Base-by-base conservation (phyloP, 768 basidiomycete genomes). In the Chiua virens region DNA sequence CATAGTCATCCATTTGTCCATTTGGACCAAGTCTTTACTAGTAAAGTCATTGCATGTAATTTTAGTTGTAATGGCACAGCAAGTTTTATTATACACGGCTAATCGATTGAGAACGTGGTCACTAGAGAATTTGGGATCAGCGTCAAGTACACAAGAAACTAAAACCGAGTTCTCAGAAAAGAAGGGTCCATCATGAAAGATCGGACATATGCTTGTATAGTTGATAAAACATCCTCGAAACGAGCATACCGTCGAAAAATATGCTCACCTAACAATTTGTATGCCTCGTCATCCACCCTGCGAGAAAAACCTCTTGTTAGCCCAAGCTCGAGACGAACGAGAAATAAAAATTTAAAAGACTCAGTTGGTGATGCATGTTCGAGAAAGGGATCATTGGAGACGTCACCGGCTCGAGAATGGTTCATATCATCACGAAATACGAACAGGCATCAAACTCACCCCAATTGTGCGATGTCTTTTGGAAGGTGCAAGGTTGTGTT, bases 161-260 rank as follows among this genome's bases (percentile, higher is more conserved):
- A 1, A 46, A 21, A 27, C 8, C 0, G 38, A 32, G 39, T 13
- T 71, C 78, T 83, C 81, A 83, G 80, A 63, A 60, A 66, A 68
- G 72, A 70, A 49, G 64, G 74, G 69, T 84, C 82, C 82, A 72
- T 78, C 80, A 85, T 76, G 54, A 66, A 69, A 48, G 57, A 61
- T 85, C 80, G 80, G 84, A 85, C 83, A 85, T 85, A 86, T 86
- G 83, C 84, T 86, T 86, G 83, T 85, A 73, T 71, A 66, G 66
- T 63, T 69, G 44, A 56, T 65, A 61, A 70, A n/a, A 70, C 80
- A 85, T 85, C 83, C 69, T 73, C 21, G 76, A 50, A 11, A 52
- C 36, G 46, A 38, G 46, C 3, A 27, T n/a, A n/a, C n/a, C 20
- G 22, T 17, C 17, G n/a, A 20, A 45, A 52, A 9, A 20, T 5